phyloP scores from a whole-genome alignment of 2,329 filamentous ascomycete genomes.

The Talaromyces islandicus region DNA sequence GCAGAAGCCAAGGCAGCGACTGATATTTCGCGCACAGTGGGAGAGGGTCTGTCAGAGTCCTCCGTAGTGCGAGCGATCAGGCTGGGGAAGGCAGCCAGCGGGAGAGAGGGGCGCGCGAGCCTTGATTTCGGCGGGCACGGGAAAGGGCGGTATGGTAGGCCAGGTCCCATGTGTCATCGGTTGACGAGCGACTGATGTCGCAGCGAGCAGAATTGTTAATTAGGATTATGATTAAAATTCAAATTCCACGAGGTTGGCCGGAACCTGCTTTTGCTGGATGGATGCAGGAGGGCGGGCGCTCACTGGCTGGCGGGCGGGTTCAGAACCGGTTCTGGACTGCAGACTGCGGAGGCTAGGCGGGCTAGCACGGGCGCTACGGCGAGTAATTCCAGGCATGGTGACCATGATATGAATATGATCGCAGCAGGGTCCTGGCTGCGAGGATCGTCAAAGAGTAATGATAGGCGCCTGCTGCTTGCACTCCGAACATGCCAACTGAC shows the following conservation, averaged over 20 bases:
- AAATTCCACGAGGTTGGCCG: background rate
- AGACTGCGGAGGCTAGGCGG: constrained; percentile 1
- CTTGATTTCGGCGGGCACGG: background rate
- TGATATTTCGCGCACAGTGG: background rate
- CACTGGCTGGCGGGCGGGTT: constrained; percentile 5
- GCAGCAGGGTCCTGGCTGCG: too few species aligned
- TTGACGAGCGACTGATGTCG: background rate
- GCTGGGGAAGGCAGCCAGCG: too few species aligned
- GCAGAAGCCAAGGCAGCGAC: background rate
- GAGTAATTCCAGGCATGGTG: background rate
- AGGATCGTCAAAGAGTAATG: background rate
- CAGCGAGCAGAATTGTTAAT: background rate
- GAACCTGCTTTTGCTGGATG: background rate
- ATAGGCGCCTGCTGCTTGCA: background rate
- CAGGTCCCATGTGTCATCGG: background rate
- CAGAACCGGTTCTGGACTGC: constrained; percentile 9
- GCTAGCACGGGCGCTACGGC: constrained; percentile 1
- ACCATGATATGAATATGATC: too few species aligned
- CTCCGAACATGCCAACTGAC: background rate
- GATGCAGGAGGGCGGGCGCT: constrained; percentile 3
- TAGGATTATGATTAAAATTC: too few species aligned
- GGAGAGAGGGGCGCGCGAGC: background rate
- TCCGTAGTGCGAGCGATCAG: background rate
- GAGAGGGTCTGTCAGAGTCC: background rate
- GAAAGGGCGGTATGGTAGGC: background rate